Evolutionary conservation across 306 rosid genomes (phyloP).

Genomic region (Cucurbita ficifolia): DNA sequence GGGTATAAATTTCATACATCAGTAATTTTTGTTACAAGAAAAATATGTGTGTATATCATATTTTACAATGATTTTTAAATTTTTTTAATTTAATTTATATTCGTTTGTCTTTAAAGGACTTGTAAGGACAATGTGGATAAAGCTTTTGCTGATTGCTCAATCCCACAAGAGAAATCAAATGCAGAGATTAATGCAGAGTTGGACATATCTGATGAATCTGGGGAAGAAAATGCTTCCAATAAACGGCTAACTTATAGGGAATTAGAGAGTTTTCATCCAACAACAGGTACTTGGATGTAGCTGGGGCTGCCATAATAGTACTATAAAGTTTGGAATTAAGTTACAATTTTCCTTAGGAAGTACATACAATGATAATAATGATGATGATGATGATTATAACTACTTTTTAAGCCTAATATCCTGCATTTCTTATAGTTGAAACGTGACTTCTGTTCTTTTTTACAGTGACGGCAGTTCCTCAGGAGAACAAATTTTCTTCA

Average conservation of each 20-base stretch:
- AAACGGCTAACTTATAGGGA: slow-evolving; percentile 39
- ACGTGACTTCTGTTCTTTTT: slow-evolving; percentile 7
- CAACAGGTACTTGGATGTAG: slow-evolving; percentile 26
- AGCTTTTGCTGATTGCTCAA: slow-evolving; percentile 63
- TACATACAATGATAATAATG: neutral
- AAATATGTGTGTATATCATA: too few species aligned
- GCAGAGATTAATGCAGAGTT: slow-evolving; percentile 85
- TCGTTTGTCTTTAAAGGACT: slow-evolving; percentile 46
- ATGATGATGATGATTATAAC: neutral
- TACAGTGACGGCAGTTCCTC: slow-evolving; percentile 38
- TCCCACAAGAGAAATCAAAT: slow-evolving; percentile 93
- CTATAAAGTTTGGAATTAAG: neutral
- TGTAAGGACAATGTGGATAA: slow-evolving; percentile 65
- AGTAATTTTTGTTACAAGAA: too few species aligned
- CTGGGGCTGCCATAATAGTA: neutral
- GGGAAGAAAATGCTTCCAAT: slow-evolving; percentile 72
- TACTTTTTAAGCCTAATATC: neutral
- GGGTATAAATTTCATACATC: neutral
- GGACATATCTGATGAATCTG: slow-evolving; percentile 88
- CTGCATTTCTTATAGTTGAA: slow-evolving; percentile 7
- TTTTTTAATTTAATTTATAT: neutral
- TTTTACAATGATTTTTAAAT: neutral
- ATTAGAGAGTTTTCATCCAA: slow-evolving; percentile 39
- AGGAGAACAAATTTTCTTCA: slow-evolving; percentile 49
- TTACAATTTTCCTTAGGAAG: neutral